Conservation (phyloP, 371 early-diverging fungal genomes). For the Saksenaea vasiformis region DNA sequence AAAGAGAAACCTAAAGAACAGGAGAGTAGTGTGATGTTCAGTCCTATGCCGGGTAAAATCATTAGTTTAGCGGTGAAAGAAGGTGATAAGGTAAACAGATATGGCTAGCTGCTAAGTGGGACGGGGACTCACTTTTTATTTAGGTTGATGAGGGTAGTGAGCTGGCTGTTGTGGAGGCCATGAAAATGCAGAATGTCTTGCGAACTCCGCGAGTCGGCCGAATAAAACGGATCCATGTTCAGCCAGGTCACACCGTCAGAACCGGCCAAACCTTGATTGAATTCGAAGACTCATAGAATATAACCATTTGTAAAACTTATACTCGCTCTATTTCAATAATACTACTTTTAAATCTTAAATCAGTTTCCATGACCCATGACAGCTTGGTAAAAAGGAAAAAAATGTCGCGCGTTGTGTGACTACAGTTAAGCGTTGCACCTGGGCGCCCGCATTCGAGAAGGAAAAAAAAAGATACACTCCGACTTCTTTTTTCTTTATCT, state of each 20-base stretch:
- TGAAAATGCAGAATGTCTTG: slow-evolving; percentile 98
- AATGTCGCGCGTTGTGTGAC: not conserved
- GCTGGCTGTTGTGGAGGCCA: slow-evolving; percentile 93
- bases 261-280: slow-evolving; percentile 89
- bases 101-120: not conserved
- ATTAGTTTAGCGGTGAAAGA: slow-evolving; percentile 81
- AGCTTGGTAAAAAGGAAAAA: not conserved
- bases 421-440: too few relatives aligned
- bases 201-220: slow-evolving; percentile 79
- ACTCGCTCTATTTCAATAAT: too few relatives aligned
- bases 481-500: not conserved
- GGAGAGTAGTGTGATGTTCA: slow-evolving; percentile 69
- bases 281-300: slow-evolving; percentile 53
- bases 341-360: not conserved
- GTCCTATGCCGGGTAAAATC: slow-evolving; percentile 96
- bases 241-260: slow-evolving; percentile 74
- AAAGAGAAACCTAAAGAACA: slow-evolving; percentile 74
- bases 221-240: slow-evolving; percentile 78
- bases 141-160: slow-evolving; percentile 82
- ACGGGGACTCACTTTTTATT: not conserved
- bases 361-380: not conserved
- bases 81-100: slow-evolving; percentile 70
- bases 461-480: slow-evolving; percentile 6
- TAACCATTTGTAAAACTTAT: too few relatives aligned
- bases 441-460: not conserved